Percentiles rank a stretch among this genome's conserved stretches.
These are phyloP conservation scores for Solanum rostratum DNA, from an alignment of 257 asterid species.

Conservation along the genomic window DNA sequence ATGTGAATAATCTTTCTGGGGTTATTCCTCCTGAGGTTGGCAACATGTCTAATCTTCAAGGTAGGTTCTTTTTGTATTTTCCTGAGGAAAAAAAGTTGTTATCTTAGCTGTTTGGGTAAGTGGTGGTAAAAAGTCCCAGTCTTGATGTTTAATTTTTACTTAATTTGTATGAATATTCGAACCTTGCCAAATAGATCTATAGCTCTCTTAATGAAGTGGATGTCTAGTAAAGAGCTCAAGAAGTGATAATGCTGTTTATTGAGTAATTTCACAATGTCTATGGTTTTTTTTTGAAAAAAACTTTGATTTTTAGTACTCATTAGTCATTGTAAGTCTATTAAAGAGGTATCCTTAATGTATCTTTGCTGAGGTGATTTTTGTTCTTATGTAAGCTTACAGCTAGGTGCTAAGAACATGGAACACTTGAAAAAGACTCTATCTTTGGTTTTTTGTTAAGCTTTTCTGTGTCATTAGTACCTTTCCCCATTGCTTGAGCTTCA, in stretches of 20 bases:
- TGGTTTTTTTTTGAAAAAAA: background rate
- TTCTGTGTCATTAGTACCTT: background rate
- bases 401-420: background rate
- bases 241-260: background rate
- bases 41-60: constrained; percentile 61
- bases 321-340: background rate
- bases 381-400: background rate
- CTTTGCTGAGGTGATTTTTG: background rate
- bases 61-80: constrained; percentile 19
- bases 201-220: background rate
- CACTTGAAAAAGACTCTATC: background rate
- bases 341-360: background rate
- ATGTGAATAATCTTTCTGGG: constrained; percentile 78
- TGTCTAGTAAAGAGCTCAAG: background rate
- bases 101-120: background rate
- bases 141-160: background rate
- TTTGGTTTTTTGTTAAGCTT: background rate
- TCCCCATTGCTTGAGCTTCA: background rate
- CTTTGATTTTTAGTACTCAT: background rate
- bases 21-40: constrained; percentile 70
- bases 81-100: background rate
- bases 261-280: background rate
- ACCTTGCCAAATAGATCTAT: constrained; percentile 18
- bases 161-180: background rate
- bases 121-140: background rate